phyloP scores from a whole-genome alignment of 768 basidiomycete genomes.

The Tulasnella sp. region DNA sequence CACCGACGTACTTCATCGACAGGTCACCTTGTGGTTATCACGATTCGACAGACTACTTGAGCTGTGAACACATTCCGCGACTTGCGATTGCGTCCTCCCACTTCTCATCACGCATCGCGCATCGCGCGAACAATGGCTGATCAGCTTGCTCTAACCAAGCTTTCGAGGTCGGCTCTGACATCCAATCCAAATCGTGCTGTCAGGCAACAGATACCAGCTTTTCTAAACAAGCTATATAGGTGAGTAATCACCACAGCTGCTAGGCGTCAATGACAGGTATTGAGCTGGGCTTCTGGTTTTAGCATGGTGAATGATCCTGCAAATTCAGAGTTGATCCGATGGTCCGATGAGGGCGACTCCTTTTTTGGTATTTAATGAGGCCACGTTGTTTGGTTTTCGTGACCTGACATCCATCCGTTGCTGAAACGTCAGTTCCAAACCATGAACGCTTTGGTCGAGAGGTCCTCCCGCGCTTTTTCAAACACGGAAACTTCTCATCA shows the following conservation, averaged over 20 bases:
- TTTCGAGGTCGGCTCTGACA: constrained; percentile 21
- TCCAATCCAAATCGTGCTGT: constrained; percentile 22
- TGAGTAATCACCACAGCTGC: constrained; percentile 42
- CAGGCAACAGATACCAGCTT: constrained; percentile 49
- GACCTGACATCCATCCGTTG: neutral
- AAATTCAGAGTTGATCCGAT: constrained; percentile 77
- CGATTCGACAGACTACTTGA: no score
- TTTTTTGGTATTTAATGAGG: constrained; percentile 74
- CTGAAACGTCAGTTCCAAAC: constrained; percentile 56
- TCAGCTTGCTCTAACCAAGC: constrained; percentile 17
- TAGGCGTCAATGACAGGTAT: neutral
- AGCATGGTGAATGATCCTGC: constrained; percentile 88
- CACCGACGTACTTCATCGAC: no score
- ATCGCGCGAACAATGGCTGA: constrained; percentile 13
- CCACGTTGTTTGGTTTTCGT: constrained; percentile 5
- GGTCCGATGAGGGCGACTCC: constrained; percentile 84
- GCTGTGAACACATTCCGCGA: no score
- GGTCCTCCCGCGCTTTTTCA: constrained; percentile 90
- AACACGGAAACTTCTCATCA: constrained; percentile 88
- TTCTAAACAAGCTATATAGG: constrained; percentile 77
- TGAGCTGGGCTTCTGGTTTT: constrained; percentile 11
- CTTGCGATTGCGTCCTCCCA: no score
- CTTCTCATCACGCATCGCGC: no score
- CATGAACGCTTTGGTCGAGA: constrained; percentile 84
- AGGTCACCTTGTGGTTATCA: no score